Evolutionary conservation across 352 stramenopile species (phyloP).

Genomic region (Aphanomyces astaci): DNA sequence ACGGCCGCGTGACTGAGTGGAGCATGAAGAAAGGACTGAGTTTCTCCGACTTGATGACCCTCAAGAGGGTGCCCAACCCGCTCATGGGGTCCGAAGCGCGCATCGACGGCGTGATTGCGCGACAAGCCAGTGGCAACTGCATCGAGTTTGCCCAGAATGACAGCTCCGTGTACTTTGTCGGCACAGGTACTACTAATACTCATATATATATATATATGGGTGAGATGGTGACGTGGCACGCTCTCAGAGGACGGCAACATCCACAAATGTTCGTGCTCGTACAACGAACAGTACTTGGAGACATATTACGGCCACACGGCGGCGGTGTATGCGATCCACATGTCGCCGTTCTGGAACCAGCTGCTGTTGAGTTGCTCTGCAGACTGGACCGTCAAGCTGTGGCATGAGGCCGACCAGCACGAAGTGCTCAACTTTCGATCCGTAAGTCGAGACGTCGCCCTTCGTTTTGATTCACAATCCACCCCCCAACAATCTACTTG

Average conservation of each 20-base stretch:
- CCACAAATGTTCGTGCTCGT: slow-evolving; percentile 88
- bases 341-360: slow-evolving; percentile 78
- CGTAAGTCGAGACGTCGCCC: background rate
- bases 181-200: slow-evolving; percentile 52
- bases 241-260: slow-evolving; percentile 77
- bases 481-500: slow-evolving; percentile 4
- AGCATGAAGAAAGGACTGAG: slow-evolving; percentile 89
- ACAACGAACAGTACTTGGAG: slow-evolving; percentile 92
- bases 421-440: slow-evolving; percentile 67
- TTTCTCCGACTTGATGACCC: slow-evolving; percentile 83
- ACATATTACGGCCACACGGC: slow-evolving; percentile 83
- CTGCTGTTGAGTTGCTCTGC: slow-evolving; percentile 84
- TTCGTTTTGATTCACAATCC: slow-evolving; percentile 20
- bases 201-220: too few relatives aligned
- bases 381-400: slow-evolving; percentile 87
- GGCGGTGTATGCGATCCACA: slow-evolving; percentile 83
- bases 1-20: slow-evolving; percentile 89
- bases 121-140: slow-evolving; percentile 77
- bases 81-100: slow-evolving; percentile 52
- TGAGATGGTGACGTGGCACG: background rate
- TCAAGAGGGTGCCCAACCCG: slow-evolving; percentile 78
- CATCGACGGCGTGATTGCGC: slow-evolving; percentile 80
- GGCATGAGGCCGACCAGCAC: slow-evolving; percentile 48
- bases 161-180: slow-evolving; percentile 81
- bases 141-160: slow-evolving; percentile 83